Conservation (phyloP, 371 early-diverging fungal genomes). For the Mortierella sp. region DNA sequence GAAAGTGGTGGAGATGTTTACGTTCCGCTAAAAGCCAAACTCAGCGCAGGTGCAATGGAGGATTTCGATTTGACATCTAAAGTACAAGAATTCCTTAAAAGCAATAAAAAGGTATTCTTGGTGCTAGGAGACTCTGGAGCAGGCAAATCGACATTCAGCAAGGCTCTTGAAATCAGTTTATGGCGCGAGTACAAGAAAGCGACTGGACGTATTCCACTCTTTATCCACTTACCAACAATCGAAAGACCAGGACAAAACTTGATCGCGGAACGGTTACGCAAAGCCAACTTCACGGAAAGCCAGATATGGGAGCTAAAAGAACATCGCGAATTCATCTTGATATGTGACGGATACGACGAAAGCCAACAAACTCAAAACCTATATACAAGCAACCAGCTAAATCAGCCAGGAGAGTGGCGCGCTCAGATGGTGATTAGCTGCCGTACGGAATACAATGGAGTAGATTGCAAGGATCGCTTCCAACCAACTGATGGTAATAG, state of each 20-base stretch:
- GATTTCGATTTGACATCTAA: slow-evolving; percentile 5
- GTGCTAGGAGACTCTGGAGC: slow-evolving; percentile 17
- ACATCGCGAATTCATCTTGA: slow-evolving; percentile 13
- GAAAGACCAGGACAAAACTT: slow-evolving; percentile 4
- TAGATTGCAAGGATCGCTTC: slow-evolving; percentile 6
- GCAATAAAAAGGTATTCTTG: slow-evolving; percentile 9
- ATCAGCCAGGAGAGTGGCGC: not conserved
- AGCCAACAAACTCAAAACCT: not conserved
- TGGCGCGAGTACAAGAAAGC: slow-evolving; percentile 7
- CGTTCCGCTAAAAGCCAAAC: slow-evolving; percentile 5
- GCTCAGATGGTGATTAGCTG: slow-evolving; percentile 20
- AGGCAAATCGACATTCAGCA: slow-evolving; percentile 18
- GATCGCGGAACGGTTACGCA: slow-evolving; percentile 13
- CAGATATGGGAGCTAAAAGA: slow-evolving; percentile 13
- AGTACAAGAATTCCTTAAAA: slow-evolving; percentile 8
- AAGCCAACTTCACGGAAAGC: not conserved
- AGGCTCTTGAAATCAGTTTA: slow-evolving; percentile 1
- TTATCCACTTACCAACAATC: slow-evolving; percentile 2
- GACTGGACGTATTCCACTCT: slow-evolving; percentile 8
- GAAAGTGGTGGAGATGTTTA: not conserved
- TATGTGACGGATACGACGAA: slow-evolving; percentile 24
- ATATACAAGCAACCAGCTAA: slow-evolving; percentile 11
- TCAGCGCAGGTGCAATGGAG: not conserved
- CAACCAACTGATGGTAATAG: not conserved
- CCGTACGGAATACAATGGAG: slow-evolving; percentile 6